A percentile compares a stretch with the other conserved stretches of the same genome.
These are phyloP conservation scores for Pseudogymnoascus sp. DNA, from an alignment of 2,329 filamentous ascomycete species.

Conservation along the genomic window DNA sequence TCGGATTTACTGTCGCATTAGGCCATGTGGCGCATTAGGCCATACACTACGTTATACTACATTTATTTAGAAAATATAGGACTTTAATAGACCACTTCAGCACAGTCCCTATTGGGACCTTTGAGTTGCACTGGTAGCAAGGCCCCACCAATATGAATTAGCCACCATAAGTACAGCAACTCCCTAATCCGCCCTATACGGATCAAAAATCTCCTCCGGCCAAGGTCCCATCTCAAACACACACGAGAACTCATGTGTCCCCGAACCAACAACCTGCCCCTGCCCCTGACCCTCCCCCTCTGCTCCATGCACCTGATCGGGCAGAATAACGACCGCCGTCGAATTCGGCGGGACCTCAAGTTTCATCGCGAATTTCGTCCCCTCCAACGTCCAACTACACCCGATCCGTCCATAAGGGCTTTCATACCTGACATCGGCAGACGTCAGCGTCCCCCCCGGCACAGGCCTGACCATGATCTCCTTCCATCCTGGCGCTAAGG, in stretches of 20 bases:
- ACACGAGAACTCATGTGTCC: conserved; percentile 10
- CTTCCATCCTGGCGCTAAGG: conserved; percentile 27
- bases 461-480: conserved; percentile 24
- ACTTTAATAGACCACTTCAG: not conserved
- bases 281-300: not conserved
- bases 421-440: conserved; percentile 24
- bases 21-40: no score
- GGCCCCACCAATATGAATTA: not conserved
- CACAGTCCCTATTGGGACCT: not conserved
- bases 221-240: not conserved
- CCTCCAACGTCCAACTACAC: conserved; percentile 18
- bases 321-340: conserved; percentile 16
- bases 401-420: conserved; percentile 26
- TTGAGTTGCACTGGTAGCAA: not conserved
- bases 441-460: conserved; percentile 27
- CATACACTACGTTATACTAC: no score
- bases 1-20: no score
- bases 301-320: not conserved
- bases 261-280: conserved; percentile 9
- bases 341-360: conserved; percentile 20
- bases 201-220: conserved; percentile 4
- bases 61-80: not conserved
- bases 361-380: conserved; percentile 15
- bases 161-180: not conserved
- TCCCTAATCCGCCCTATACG: not conserved